Base-by-base conservation (phyloP, 148 eudicot species). In the Talinum fruticosum region DNA sequence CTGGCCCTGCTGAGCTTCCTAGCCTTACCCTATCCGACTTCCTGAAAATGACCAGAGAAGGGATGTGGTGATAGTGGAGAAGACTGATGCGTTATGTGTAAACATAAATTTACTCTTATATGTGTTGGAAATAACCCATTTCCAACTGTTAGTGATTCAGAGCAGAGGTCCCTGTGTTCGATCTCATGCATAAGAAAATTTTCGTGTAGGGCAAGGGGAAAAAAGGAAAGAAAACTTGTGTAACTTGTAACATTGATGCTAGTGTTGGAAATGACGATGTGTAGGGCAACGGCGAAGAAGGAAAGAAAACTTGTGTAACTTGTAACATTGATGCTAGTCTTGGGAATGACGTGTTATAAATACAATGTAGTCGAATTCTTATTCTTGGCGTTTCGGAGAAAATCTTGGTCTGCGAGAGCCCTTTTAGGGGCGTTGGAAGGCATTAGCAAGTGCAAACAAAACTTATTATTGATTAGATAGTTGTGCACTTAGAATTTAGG, bases 11-110 rank as follows among this genome's bases (percentile, higher is more conserved):
- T 2, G 88, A 88, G 53, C 80, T 90, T 41, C 94, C 94, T 33
- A 89, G 82, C 77, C 83, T 94, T 72, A 91, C 96, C 18, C 87
- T 94, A 28, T 85, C 89, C 86, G 89, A 88, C 53, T 95, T 88
- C 79, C 88, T 95, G 66, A 90, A 83, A 76, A 89, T 91, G 99
- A 88, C 91, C 13, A 95, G 88, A 83, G 90, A 86, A 80, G 99
- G 99, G 67, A 77, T 79, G 79, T 94, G 97, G 93, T 92, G 84
- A 88, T 34, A n/a, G 2, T 8, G 64, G 29, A 59, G 57, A 51
- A 51, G 23, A 24, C 29, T 62, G 66, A 26, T 62, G 33, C 10
- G 66, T 62, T 10, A 26, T 62, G 15, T 28, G 66, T 62, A 62
- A 26, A n/a, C 66, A 62, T 10, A 10, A 29, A 12, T 8, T 10